Evolutionary conservation across 2,329 filamentous ascomycete species (phyloP).

Genomic region (Colletotrichum salicis): DNA sequence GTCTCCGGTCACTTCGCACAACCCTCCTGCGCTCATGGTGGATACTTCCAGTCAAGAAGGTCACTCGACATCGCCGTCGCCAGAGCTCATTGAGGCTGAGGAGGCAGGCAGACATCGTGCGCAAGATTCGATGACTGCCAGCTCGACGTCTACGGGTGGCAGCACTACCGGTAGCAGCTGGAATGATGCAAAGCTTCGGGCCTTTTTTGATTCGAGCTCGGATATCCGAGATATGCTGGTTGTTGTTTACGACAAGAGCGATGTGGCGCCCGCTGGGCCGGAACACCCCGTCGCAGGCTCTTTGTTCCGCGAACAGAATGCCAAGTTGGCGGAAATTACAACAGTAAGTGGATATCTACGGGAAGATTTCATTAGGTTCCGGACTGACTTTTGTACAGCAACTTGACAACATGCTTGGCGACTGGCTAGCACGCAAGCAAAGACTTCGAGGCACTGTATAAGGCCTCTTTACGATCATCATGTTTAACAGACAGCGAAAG

Average conservation of each 20-base stretch:
- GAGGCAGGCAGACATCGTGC: conserved; percentile 51
- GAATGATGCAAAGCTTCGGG: conserved; percentile 86
- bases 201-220: conserved; percentile 89
- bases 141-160: conserved; percentile 55
- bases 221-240: conserved; percentile 91
- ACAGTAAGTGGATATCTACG: conserved; percentile 61
- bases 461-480: conserved; percentile 22
- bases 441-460: conserved; percentile 64
- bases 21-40: conserved; percentile 74
- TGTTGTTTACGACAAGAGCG: conserved; percentile 92
- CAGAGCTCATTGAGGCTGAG: conserved; percentile 65
- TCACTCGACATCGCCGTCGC: conserved; percentile 72
- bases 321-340: conserved; percentile 86
- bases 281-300: conserved; percentile 86
- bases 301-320: conserved; percentile 88
- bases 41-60: conserved; percentile 79
- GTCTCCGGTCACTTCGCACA: conserved; percentile 63
- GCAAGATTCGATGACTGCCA: conserved; percentile 60
- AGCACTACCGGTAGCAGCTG: conserved; percentile 72
- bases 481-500: conserved; percentile 29
- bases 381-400: conserved; percentile 59
- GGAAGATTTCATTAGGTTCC: conserved; percentile 4
- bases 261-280: conserved; percentile 79
- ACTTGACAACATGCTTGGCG: conserved; percentile 86
- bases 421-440: conserved; percentile 81